Base-by-base conservation (phyloP, 345 rosid genomes). In the Eucalyptus albens region DNA sequence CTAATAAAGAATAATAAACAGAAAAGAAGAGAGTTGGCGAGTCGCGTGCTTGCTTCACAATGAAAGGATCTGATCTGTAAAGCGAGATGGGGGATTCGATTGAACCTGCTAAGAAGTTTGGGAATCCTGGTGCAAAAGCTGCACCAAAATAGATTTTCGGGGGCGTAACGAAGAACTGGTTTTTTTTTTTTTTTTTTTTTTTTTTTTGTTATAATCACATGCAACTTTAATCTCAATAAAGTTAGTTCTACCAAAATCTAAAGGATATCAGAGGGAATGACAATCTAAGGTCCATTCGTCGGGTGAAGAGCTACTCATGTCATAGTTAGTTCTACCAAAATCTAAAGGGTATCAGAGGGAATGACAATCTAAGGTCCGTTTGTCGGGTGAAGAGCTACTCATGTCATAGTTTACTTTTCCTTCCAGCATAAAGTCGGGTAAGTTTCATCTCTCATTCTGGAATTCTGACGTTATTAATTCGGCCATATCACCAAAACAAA, bases 181-280 rank as follows among this genome's bases (percentile, higher is more conserved):
- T 9, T 10, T 19, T 4, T 17, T 7, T 7, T 7, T 7, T 3
- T 33, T 37, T 37, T 2, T 2, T 21, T 4, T 21, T 8, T 1
- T 55, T 7, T 10, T 21, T 11, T 4, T 19, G 1, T 4, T 4
- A 50, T 1, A 2, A 19, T 19, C 82, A 19, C 44, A 10, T 15
- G 26, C 45, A 9, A 72, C 83, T 72, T 77, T 37, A 37, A 77
- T 21, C 27, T 37, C 47, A 77, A 77, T 21, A 11, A 19, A 19
- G 11, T 37, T 17, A 72, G 14, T 37, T 37, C 45, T 37, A 72
- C 24, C 44, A 72, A 37, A 19, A 40, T 21, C 45, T 19, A 65
- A 14, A 3, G 67, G n/a, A 60, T 60, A 27, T 26, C 67, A 7
- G 31, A 60, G 15, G 15, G 15, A 60, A 60, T 11, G 67, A 27